Evolutionary conservation across 78 protist species (phyloP), one percentile per base, ranked within the genome.

Genomic region (Dictyostelium intermedium): DNA sequence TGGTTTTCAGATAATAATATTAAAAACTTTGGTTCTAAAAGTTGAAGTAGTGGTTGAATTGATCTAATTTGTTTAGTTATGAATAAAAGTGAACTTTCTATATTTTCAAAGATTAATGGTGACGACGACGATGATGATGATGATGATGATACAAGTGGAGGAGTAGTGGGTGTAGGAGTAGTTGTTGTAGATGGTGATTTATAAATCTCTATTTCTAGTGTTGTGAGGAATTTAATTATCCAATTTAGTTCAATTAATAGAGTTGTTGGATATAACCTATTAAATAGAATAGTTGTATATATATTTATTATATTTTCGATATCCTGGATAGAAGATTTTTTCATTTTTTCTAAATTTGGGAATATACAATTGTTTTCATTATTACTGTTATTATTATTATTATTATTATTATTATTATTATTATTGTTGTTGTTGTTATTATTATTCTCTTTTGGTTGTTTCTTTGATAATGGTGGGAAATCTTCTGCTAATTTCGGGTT

Each of bases 1-100:
- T 80, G 39, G 70, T 89, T 89, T 32, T 89, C 93, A 45, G 93
- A 79, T 41, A 89, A 30, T 34, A 16, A 39, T 2, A 69, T 16
- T 10, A 89, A 18, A 13, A 89, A 43, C 20, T 43, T 76, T 27
- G 93, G 93, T 25, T 80, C 61, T 23, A 89, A 41, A 14, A 37
- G 1, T 37, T n/a, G 18, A 11, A 89, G 34, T 25, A 89, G 32
- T 63, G 87, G 82, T 79, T 66, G 85, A 10, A 89, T 39, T 20
- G 25, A 9, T 37, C 3, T 66, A 5, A 89, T 25, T 69, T 74
- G 18, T 25, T 41, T 32, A 9, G 80, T 5, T 5, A 39, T 20
- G 72, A 89, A 89, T 16, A 25, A 34, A 18, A 78, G 27, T 13
- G 87, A 18, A 85, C 93, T 80, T 43, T 30, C 23, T 11, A 80